phyloP scores from a whole-genome alignment of 345 rosid genomes.

The Xanthoceras sorbifolium region DNA sequence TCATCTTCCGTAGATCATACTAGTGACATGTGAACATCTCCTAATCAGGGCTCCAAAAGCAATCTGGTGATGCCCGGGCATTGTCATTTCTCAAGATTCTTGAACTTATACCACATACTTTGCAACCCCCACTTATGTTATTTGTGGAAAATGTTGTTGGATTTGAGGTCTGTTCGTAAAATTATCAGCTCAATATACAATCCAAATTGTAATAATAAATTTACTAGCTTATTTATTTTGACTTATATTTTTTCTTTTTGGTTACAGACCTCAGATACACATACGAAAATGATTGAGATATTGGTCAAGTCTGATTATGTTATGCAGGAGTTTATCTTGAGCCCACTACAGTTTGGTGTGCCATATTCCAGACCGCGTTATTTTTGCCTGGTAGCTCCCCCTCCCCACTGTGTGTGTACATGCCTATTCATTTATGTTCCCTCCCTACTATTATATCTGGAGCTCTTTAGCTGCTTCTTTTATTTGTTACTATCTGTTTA shows the following conservation, averaged over 20 bases:
- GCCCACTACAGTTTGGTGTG: constrained; percentile 87
- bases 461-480: neutral
- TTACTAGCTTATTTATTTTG: neutral
- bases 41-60: constrained; percentile 80
- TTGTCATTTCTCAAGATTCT: constrained; percentile 86
- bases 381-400: constrained; percentile 75
- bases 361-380: constrained; percentile 99
- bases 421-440: neutral
- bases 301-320: constrained; percentile 52
- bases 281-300: constrained; percentile 62
- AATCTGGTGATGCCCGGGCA: constrained; percentile 92
- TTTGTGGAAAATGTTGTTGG: constrained; percentile 91
- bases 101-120: constrained; percentile 70
- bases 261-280: constrained; percentile 85
- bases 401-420: neutral
- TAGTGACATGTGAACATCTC: constrained; percentile 23
- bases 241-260: constrained; percentile 3
- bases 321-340: constrained; percentile 83
- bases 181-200: neutral
- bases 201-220: neutral
- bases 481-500: neutral
- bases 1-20: neutral
- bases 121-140: constrained; percentile 61
- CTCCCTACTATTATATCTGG: neutral
- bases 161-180: constrained; percentile 64